phyloP scores from a whole-genome alignment of 2,329 filamentous ascomycete genomes.

The Colletotrichum cereale region DNA sequence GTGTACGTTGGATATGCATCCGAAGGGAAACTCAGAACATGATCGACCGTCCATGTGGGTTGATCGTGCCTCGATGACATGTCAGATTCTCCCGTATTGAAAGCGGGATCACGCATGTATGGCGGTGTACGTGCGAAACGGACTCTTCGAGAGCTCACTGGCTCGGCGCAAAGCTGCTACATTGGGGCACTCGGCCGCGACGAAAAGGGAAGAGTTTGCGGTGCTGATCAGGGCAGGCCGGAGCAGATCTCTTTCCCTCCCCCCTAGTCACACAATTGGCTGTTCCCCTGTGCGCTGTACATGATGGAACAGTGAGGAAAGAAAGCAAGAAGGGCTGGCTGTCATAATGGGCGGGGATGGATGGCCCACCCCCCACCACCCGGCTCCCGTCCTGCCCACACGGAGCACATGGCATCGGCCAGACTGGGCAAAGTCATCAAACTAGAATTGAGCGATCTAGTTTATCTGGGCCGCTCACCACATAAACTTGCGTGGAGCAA shows the following conservation, averaged over 20 bases:
- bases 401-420: conserved; percentile 4
- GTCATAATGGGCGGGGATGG: conserved; percentile 4
- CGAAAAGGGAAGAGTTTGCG: conserved; percentile 41
- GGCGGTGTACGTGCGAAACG: not conserved
- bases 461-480: conserved; percentile 6
- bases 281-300: conserved; percentile 14
- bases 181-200: conserved; percentile 37
- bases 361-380: too few species aligned
- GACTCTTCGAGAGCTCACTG: conserved; percentile 21
- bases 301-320: conserved; percentile 22
- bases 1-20: conserved; percentile 11
- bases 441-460: not conserved
- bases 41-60: conserved; percentile 37
- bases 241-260: conserved; percentile 22
- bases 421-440: conserved; percentile 15
- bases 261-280: conserved; percentile 28
- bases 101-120: not conserved
- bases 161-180: conserved; percentile 24
- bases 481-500: not conserved
- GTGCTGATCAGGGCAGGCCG: conserved; percentile 8
- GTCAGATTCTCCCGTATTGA: conserved; percentile 31
- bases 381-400: conserved; percentile 11
- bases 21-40: conserved; percentile 7
- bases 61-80: conserved; percentile 36
- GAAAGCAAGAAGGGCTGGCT: conserved; percentile 20